These are phyloP conservation scores for Musa schizocarpa DNA, from an alignment of 176 grass and related monocot species.

Conservation along the genomic window DNA sequence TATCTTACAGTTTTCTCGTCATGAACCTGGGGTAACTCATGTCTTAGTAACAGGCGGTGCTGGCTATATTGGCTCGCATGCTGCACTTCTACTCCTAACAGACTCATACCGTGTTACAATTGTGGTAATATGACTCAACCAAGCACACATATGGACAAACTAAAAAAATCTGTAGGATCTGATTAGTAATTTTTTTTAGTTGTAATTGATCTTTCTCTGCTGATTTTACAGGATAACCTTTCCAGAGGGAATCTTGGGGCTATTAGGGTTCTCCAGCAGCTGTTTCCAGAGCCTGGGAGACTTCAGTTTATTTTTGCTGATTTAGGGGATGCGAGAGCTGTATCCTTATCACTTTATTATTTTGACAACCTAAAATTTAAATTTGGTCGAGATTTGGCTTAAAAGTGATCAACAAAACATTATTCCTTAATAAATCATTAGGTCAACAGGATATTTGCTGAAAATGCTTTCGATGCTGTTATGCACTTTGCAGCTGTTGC, in stretches of 20 bases:
- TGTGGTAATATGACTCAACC: constrained; percentile 61
- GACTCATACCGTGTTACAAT: constrained; percentile 93
- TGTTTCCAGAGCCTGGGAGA: constrained; percentile 77
- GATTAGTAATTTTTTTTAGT: neutral
- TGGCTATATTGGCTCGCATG: constrained; percentile 92
- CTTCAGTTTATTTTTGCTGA: constrained; percentile 99
- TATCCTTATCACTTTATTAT: constrained; percentile 38
- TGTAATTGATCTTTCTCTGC: neutral
- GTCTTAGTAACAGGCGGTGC: constrained; percentile 93
- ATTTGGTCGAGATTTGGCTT: neutral
- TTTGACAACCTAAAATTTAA: neutral
- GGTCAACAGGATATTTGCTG: constrained; percentile 87
- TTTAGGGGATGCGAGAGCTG: constrained; percentile 84
- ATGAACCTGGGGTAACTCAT: constrained; percentile 79
- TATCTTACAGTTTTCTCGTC: constrained; percentile 73
- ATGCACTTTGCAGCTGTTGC: constrained; percentile 98
- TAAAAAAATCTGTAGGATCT: neutral
- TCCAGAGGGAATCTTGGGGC: constrained; percentile 96
- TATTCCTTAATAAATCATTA: constrained; percentile 17
- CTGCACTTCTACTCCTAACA: constrained; percentile 75
- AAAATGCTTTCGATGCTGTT: constrained; percentile 95
- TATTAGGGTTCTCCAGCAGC: constrained; percentile 57
- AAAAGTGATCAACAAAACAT: neutral
- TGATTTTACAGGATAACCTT: constrained; percentile 74
- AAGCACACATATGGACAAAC: neutral